phyloP scores from a whole-genome alignment of 345 rosid genomes.

The Pugionium dolabratum region DNA sequence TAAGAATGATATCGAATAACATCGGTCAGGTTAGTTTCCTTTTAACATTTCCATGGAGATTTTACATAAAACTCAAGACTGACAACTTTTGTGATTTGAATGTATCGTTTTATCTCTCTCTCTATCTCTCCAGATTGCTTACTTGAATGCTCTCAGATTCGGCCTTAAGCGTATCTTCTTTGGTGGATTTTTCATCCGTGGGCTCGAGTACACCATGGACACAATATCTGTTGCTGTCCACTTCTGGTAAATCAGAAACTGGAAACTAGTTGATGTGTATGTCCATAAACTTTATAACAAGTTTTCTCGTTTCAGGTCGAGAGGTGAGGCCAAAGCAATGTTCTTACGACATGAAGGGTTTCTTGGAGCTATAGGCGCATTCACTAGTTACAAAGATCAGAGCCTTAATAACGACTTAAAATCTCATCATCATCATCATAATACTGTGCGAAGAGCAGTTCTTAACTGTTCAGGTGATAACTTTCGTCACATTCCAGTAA shows the following conservation, averaged over 20 bases:
- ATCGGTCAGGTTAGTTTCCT: conserved; percentile 66
- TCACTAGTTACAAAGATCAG: conserved; percentile 47
- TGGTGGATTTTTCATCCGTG: conserved; percentile 78
- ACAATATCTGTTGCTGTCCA: conserved; percentile 77
- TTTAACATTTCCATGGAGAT: conserved; percentile 1
- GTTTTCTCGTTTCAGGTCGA: conserved; percentile 55
- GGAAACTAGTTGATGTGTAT: neutral
- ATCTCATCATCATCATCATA: conserved; percentile 2
- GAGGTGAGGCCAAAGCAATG: conserved; percentile 90
- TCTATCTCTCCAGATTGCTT: conserved; percentile 53
- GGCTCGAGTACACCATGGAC: conserved; percentile 78
- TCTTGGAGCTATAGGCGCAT: conserved; percentile 86
- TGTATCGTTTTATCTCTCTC: neutral
- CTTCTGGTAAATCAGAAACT: conserved; percentile 54
- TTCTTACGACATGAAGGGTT: conserved; percentile 83
- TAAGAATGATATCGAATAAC: conserved; percentile 86
- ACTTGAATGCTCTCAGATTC: conserved; percentile 82
- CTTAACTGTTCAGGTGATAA: conserved; percentile 30
- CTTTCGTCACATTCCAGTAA: conserved; percentile 15
- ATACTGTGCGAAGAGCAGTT: conserved; percentile 20
- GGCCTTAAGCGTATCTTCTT: conserved; percentile 79
- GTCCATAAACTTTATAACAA: too few species aligned
- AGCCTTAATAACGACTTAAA: conserved; percentile 18
- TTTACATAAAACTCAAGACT: neutral
- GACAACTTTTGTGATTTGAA: neutral